These are phyloP conservation scores for Carallia brachiata DNA, from an alignment of 345 rosid genomes.

Conservation along the genomic window DNA sequence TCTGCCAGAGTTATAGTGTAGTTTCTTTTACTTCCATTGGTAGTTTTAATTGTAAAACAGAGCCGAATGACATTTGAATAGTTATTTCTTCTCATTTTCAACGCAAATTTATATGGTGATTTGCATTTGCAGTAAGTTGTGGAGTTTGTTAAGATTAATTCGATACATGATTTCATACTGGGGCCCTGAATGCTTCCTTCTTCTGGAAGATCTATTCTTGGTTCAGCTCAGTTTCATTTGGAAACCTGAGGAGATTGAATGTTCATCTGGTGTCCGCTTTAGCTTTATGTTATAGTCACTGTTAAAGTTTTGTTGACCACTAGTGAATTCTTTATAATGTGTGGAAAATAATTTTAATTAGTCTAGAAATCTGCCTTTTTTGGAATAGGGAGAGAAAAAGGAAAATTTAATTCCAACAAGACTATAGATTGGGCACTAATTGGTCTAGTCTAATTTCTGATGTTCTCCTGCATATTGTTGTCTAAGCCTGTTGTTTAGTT, in stretches of 20 bases:
- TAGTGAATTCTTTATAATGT: not conserved
- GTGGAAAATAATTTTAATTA: not conserved
- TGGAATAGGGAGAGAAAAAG: not conserved
- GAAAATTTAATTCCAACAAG: not conserved
- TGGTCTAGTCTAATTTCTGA: not conserved
- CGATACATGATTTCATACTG: slow-evolving; percentile 22
- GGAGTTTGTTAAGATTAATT: slow-evolving; percentile 20
- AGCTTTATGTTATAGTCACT: not conserved
- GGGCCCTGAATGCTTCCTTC: slow-evolving; percentile 33
- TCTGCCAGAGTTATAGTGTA: slow-evolving; percentile 13
- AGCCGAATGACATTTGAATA: slow-evolving; percentile 20
- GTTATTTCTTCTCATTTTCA: slow-evolving; percentile 9
- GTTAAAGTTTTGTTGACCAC: not conserved
- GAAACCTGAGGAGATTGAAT: slow-evolving; percentile 26
- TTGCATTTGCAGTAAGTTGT: slow-evolving; percentile 14
- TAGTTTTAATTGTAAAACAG: slow-evolving; percentile 31
- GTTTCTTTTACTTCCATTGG: slow-evolving; percentile 7
- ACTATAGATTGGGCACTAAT: not conserved
- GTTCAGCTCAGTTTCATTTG: slow-evolving; percentile 23
- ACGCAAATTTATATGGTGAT: not conserved
- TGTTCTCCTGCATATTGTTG: not conserved
- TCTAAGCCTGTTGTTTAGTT: not conserved
- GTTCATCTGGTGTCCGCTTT: not conserved
- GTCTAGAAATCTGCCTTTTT: not conserved
- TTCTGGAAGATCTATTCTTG: slow-evolving; percentile 26